These are phyloP conservation scores for Sclerotiophoma versabilis DNA, from an alignment of 2,329 filamentous ascomycete genomes.

Conservation along the genomic window DNA sequence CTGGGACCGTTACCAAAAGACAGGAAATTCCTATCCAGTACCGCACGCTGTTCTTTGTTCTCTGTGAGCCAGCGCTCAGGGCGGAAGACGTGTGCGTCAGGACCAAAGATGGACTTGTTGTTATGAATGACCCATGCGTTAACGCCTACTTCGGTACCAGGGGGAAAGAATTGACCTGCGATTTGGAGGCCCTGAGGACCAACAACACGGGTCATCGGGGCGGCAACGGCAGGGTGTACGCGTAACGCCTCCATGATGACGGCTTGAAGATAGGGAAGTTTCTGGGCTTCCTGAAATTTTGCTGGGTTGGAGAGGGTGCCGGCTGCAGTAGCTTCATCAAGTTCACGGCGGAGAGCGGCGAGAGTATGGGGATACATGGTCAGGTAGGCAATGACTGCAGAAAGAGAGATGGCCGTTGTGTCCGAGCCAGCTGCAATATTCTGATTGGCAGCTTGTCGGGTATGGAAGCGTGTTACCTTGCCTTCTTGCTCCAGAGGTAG, in stretches of 20 bases:
- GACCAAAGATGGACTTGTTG: slow-evolving; percentile 50
- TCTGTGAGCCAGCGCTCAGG: slow-evolving; percentile 54
- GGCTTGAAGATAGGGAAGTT: slow-evolving; percentile 54
- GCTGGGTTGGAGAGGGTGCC: slow-evolving; percentile 24
- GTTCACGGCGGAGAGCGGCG: slow-evolving; percentile 23
- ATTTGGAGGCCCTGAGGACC: slow-evolving; percentile 35
- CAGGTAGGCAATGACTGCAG: slow-evolving; percentile 55
- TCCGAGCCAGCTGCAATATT: slow-evolving; percentile 53
- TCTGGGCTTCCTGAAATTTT: slow-evolving; percentile 36
- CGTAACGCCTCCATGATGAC: slow-evolving; percentile 55
- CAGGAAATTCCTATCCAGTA: slow-evolving; percentile 19
- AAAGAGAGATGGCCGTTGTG: slow-evolving; percentile 60
- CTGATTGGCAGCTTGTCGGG: not conserved
- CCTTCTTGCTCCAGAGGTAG: slow-evolving; percentile 18
- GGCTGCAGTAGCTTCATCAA: slow-evolving; percentile 20
- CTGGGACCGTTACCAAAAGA: slow-evolving; percentile 30
- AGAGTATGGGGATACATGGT: slow-evolving; percentile 44
- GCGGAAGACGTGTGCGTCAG: slow-evolving; percentile 48
- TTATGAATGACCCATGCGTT: slow-evolving; percentile 56
- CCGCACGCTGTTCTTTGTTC: slow-evolving; percentile 6
- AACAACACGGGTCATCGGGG: slow-evolving; percentile 49
- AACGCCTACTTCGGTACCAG: slow-evolving; percentile 53
- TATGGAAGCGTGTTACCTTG: slow-evolving; percentile 15
- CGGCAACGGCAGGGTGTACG: slow-evolving; percentile 53
- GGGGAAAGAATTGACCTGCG: slow-evolving; percentile 52